A percentile compares a stretch with the other conserved stretches of the same genome.
phyloP scores from a whole-genome alignment of 140 eudicot genomes.

The Oenanthe javanica region DNA sequence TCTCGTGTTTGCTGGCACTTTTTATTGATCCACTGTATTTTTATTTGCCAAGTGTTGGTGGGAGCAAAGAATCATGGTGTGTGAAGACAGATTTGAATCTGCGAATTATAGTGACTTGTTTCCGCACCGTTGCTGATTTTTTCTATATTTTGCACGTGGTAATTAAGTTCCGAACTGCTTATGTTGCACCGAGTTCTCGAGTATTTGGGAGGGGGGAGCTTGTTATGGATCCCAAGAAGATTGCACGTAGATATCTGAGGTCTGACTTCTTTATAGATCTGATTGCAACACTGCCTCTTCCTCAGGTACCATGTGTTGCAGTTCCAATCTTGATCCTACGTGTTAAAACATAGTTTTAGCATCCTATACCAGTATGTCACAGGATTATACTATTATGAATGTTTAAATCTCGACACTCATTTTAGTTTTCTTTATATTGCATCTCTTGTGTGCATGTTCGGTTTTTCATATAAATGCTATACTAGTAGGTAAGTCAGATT shows the following conservation, averaged over 20 bases:
- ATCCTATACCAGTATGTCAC: not conserved
- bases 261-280: slow-evolving; percentile 86
- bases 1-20: slow-evolving; percentile 76
- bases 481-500: not conserved
- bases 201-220: slow-evolving; percentile 98
- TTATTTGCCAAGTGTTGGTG: slow-evolving; percentile 72
- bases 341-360: not conserved
- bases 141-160: slow-evolving; percentile 77
- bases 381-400: not conserved
- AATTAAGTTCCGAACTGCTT: slow-evolving; percentile 89
- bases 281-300: slow-evolving; percentile 92
- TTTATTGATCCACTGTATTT: slow-evolving; percentile 87
- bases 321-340: not conserved
- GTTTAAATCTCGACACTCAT: not conserved
- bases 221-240: slow-evolving; percentile 89
- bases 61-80: slow-evolving; percentile 51
- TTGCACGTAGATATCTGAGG: slow-evolving; percentile 66
- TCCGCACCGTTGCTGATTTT: slow-evolving; percentile 77
- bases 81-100: slow-evolving; percentile 63
- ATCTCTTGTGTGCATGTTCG: not conserved
- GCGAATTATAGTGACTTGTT: slow-evolving; percentile 64
- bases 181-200: slow-evolving; percentile 90
- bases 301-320: slow-evolving; percentile 55
- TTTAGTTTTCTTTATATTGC: not conserved
- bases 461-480: not conserved